Evolutionary conservation across 345 rosid species (phyloP).

Genomic region (Erucastrum elatum): DNA sequence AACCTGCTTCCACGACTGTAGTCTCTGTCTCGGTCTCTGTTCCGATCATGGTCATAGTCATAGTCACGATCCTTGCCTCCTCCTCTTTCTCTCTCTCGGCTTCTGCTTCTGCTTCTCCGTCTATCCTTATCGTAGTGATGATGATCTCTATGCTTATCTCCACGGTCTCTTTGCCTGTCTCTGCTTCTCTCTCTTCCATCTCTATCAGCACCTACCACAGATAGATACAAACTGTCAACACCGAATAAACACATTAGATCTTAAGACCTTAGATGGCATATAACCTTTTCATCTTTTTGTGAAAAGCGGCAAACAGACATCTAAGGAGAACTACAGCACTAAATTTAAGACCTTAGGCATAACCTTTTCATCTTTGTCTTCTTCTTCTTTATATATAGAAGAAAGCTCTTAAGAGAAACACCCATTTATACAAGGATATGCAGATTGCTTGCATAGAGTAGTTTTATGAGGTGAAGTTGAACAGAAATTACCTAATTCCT

Average conservation of each 20-base stretch:
- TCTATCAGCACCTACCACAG: constrained; percentile 58
- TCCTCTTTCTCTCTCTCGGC: constrained; percentile 55
- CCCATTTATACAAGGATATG: not conserved
- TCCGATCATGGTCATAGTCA: constrained; percentile 42
- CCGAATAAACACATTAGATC: constrained; percentile 1
- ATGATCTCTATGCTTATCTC: constrained; percentile 57
- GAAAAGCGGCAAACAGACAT: not conserved
- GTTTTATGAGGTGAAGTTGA: not conserved
- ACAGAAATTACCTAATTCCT: constrained; percentile 64
- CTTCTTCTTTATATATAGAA: not conserved
- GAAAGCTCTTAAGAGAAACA: not conserved
- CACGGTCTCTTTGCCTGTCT: constrained; percentile 78
- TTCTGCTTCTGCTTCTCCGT: constrained; percentile 61
- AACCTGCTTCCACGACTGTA: constrained; percentile 62
- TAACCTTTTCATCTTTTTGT: not conserved
- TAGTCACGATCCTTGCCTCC: constrained; percentile 53
- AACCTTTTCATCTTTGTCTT: not conserved
- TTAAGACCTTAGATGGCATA: too few species aligned
- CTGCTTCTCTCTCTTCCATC: constrained; percentile 85
- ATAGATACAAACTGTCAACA: not conserved
- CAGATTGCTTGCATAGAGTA: not conserved
- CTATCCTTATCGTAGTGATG: constrained; percentile 55
- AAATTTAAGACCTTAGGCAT: not conserved
- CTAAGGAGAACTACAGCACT: not conserved
- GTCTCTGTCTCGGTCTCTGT: constrained; percentile 52